Base-by-base conservation (phyloP, 169 alveolate species). In the Eimeria maxima region DNA sequence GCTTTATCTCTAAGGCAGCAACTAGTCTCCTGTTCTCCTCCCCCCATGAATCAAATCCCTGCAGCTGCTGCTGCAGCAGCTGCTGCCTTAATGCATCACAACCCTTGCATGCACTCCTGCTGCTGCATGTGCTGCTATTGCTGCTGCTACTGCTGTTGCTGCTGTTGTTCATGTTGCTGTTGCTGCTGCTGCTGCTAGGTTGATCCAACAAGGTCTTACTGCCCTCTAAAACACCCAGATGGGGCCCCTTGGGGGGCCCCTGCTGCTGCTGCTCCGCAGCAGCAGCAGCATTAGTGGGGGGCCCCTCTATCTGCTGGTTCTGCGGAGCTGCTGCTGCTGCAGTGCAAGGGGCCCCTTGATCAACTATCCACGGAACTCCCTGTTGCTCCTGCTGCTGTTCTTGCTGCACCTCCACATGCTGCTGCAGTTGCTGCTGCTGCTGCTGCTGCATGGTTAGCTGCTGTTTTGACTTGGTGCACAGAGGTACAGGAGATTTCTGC, bases 371-470 rank as follows among this genome's bases (percentile, higher is more conserved):
- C n/a, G n/a, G n/a, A n/a, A n/a, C n/a, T n/a, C n/a, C n/a, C n/a
- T n/a, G n/a, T n/a, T n/a, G n/a, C n/a, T n/a, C n/a, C n/a, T n/a
- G n/a, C n/a, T n/a, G n/a, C n/a, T n/a, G n/a, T n/a, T n/a, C n/a
- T n/a, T n/a, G n/a, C n/a, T n/a, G n/a, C n/a, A n/a, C n/a, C n/a
- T n/a, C n/a, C n/a, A n/a, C 83, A 10, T 73, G 83, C 83, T n/a
- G 83, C 83, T 73, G 83, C 83, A 73, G 7, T 4, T 38, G 57
- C 83, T n/a, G 47, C 83, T n/a, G 44, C 5, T 73, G 83, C 83
- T 73, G 83, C 83, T 8, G 83, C 83, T 22, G 83, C 83, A 50
- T 7, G 57, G 57, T 7, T 11, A 50, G 57, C 16, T 73, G n/a
- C 50, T 42, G 5, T 42, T 44, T 38, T n/a, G 50, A 22, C 13